Conservation (phyloP, 2,329 filamentous ascomycete species). For the Fusarium veterinarium region DNA sequence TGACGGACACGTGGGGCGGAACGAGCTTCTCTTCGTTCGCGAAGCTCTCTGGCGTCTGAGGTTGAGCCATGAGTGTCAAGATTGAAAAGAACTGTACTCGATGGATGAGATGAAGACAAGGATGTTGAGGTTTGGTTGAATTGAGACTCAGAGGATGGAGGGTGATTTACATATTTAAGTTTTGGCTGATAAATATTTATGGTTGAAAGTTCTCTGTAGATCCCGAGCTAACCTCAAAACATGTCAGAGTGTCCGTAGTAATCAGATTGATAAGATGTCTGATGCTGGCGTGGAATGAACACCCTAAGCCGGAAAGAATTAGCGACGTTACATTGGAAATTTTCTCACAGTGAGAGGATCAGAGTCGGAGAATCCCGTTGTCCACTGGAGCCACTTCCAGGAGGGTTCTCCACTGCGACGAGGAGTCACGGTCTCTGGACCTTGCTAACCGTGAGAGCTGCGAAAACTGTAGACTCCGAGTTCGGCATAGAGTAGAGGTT, state of each 20-base stretch:
- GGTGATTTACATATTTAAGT: background rate
- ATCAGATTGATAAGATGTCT: background rate
- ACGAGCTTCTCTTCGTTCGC: background rate
- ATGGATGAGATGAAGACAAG: background rate
- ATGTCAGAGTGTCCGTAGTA: background rate
- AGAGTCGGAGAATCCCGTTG: no score
- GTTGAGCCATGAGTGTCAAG: background rate
- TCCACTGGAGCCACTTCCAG: background rate
- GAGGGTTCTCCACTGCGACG: background rate
- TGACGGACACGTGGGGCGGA: background rate
- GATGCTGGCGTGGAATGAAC: background rate
- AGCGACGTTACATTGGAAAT: background rate
- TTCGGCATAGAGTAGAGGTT: background rate
- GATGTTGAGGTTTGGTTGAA: no score
- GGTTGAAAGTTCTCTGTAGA: background rate
- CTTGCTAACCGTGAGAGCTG: no score
- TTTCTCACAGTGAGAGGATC: background rate
- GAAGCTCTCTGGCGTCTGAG: background rate
- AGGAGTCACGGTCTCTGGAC: background rate
- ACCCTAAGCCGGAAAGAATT: fast-evolving
- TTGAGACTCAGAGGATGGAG: background rate
- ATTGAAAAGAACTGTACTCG: background rate
- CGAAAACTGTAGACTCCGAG: background rate
- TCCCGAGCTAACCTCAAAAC: background rate
- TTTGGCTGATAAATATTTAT: fast-evolving